A percentile compares a stretch with the other conserved stretches of the same genome.
Evolutionary conservation across 2,329 filamentous ascomycete species (phyloP).

Genomic region (Pseudocercospora macadamiae): DNA sequence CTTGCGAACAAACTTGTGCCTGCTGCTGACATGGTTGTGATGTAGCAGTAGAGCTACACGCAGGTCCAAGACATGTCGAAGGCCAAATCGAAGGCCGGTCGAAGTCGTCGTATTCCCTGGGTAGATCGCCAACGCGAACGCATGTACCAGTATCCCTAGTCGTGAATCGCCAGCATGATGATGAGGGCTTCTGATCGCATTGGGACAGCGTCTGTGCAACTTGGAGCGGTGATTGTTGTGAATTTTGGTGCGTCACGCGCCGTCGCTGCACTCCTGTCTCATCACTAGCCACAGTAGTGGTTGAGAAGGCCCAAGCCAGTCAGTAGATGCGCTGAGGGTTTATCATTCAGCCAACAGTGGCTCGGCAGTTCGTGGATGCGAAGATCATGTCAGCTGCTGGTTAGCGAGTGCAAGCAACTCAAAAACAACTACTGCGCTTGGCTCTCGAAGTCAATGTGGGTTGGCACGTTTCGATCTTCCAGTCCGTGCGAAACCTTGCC

Average conservation of each 20-base stretch:
- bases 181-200: too few species aligned
- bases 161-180: too few species aligned
- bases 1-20: too few species aligned
- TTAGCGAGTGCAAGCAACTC: conserved; percentile 12
- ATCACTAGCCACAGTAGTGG: conserved; percentile 1
- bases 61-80: too few species aligned
- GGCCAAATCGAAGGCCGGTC: too few species aligned
- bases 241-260: not conserved
- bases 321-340: not conserved
- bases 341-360: not conserved
- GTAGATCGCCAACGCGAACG: too few species aligned
- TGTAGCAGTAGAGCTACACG: too few species aligned
- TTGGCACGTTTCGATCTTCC: conserved; percentile 12
- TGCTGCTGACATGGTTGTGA: too few species aligned
- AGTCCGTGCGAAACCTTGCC: conserved; percentile 9
- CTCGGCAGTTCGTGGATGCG: conserved; percentile 11
- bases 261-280: conserved; percentile 11
- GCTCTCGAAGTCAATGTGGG: not conserved
- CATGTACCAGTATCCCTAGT: too few species aligned
- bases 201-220: not conserved
- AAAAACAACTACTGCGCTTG: not conserved
- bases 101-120: too few species aligned
- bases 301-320: not conserved
- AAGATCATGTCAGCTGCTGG: conserved; percentile 15
- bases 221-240: not conserved